A percentile compares a stretch with the other conserved stretches of the same genome.
phyloP scores from a whole-genome alignment of 1,284 basidiomycete genomes.

The Ustilago trichophora region DNA sequence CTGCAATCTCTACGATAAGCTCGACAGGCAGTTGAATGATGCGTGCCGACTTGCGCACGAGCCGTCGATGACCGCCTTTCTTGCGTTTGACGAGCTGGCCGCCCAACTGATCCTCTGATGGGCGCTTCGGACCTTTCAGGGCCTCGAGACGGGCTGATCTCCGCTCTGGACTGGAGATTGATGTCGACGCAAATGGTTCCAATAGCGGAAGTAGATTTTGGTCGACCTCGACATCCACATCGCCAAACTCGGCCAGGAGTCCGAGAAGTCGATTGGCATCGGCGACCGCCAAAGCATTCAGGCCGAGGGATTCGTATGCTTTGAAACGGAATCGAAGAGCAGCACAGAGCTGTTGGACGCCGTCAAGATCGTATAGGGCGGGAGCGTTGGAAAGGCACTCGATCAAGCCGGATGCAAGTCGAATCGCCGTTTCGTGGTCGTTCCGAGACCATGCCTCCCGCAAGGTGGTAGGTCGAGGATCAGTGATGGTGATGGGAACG shows the following conservation, averaged over 20 bases:
- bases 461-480: too few relatives aligned
- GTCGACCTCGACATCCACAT: constrained; percentile 6
- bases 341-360: constrained; percentile 4
- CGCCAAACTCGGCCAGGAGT: constrained; percentile 3
- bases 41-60: not conserved
- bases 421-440: constrained; percentile 2
- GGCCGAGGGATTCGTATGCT: constrained; percentile 9
- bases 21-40: constrained; percentile 6
- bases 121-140: not conserved
- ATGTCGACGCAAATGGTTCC: not conserved
- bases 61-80: not conserved
- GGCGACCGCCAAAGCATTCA: not conserved
- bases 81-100: not conserved
- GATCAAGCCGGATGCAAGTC: constrained; percentile 8
- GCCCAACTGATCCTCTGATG: not conserved
- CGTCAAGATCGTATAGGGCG: constrained; percentile 2
- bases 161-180: not conserved
- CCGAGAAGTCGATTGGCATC: constrained; percentile 5
- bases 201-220: not conserved
- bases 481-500: too few relatives aligned
- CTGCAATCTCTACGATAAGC: constrained; percentile 9
- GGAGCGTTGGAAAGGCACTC: constrained; percentile 5
- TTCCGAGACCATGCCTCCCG: constrained; percentile 5
- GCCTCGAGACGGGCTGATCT: not conserved
- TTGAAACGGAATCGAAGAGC: constrained; percentile 3